Conservation (phyloP, 495 filamentous ascomycete genomes). For the Aspergillus hancockii region DNA sequence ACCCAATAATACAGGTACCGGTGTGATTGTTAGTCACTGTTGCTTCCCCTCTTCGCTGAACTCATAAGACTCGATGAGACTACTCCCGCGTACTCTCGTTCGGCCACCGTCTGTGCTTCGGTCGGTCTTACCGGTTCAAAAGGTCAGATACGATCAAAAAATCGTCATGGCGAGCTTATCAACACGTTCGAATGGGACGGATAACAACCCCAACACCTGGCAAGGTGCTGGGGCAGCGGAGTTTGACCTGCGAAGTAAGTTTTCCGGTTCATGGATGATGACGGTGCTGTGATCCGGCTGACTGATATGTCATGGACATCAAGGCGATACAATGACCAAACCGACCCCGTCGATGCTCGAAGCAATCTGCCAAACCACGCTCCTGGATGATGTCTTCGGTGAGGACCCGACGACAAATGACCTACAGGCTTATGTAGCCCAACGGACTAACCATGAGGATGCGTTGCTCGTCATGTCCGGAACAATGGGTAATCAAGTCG, state of each 20-base stretch:
- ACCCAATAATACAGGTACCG: background rate
- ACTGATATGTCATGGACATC: constrained; percentile 3
- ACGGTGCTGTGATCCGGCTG: background rate
- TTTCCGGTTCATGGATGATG: constrained; percentile 7
- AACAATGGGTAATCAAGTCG: constrained; percentile 74
- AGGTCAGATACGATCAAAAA: constrained; percentile 12
- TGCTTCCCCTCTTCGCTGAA: background rate
- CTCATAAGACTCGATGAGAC: constrained; percentile 15
- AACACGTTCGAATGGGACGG: constrained; percentile 19
- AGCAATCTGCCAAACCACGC: constrained; percentile 56
- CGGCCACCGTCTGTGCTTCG: constrained; percentile 14
- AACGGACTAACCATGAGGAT: constrained; percentile 69
- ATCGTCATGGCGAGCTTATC: constrained; percentile 29
- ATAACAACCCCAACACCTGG: constrained; percentile 50
- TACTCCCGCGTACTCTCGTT: constrained; percentile 15
- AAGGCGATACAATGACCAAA: constrained; percentile 79
- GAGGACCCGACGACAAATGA: constrained; percentile 78
- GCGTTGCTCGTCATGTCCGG: constrained; percentile 77
- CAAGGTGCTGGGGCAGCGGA: constrained; percentile 61
- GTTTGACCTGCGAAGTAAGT: constrained; percentile 59
- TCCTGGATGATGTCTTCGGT: constrained; percentile 81
- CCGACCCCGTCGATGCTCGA: constrained; percentile 79
- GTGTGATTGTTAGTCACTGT: background rate
- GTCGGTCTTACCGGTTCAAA: constrained; percentile 5
- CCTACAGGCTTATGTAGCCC: constrained; percentile 69